Evolutionary conservation across 169 alveolate species (phyloP), one percentile per base, ranked within the genome.

Genomic region (Eimeria falciformis): DNA sequence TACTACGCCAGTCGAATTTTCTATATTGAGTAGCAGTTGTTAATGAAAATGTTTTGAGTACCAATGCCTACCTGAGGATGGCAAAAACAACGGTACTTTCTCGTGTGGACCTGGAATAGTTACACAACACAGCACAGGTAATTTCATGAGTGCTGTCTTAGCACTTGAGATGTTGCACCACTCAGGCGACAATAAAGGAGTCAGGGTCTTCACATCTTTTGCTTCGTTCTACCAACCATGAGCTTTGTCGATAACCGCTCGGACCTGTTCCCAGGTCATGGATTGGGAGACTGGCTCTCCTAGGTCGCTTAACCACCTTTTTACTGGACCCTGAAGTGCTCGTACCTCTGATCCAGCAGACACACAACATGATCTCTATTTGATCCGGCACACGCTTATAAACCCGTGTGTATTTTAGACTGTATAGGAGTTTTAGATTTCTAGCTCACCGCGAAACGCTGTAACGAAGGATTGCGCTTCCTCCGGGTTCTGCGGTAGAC

Each of bases 51-150:
- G 55, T 17, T 27, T 1, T 23, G 33, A 29, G 14, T 3, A 47
- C 3, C 14, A 71, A 27, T 47, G 33, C 88, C 53, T 47, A 78
- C 88, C 47, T 23, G 88, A 78, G 25, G 88, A 78, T 37, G 88
- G 90, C 23, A 81, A 65, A 75, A 56, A 81, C 25, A 81, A 37
- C 23, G 90, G 90, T 37, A 81, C 90, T 55, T 56, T 81, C 17
- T 43, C 55, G 58, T 81, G 77, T n/a, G 90, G 90, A 43, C 90
- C 90, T 81, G 90, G 21, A 23, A 47, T 6, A 78, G 11, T 17
- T 43, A 78, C 68, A 33, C 18, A 25, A 14, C 47, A n/a, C 17
- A 50, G 53, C 69, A 46, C 37, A 12, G 25, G 65, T 21, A 21
- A 53, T 17, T 33, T 1, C 40, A 33, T 33, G 40, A 33, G 0